Percentiles rank a stretch among this genome's conserved stretches.
Evolutionary conservation across 2,329 filamentous ascomycete species (phyloP).

Genomic region (Pyricularia pennisetigena): DNA sequence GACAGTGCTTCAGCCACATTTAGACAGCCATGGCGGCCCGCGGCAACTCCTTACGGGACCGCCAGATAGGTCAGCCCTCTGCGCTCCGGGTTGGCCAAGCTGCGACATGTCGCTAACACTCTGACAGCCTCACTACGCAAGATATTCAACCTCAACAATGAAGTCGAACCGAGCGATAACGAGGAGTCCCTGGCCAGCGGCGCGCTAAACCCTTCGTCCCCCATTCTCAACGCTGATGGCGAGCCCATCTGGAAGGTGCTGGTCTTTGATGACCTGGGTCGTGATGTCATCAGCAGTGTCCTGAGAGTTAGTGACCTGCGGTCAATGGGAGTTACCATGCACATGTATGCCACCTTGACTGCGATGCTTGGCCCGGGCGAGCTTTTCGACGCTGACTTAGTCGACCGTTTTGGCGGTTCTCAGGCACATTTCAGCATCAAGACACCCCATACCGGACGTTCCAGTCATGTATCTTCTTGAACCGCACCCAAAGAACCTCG

Average conservation of each 20-base stretch:
- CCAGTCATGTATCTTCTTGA: slow-evolving; percentile 96
- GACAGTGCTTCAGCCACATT: background rate
- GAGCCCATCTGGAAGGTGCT: slow-evolving; percentile 97
- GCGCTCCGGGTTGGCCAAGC: background rate
- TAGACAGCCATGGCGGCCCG: slow-evolving; percentile 30
- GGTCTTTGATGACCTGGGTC: slow-evolving; percentile 82
- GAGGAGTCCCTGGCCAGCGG: slow-evolving; percentile 57
- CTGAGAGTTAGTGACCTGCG: slow-evolving; percentile 87
- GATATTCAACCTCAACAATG: slow-evolving; percentile 80
- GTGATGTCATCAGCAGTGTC: slow-evolving; percentile 95
- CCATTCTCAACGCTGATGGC: slow-evolving; percentile 75
- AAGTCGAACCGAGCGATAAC: slow-evolving; percentile 45
- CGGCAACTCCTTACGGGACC: slow-evolving; percentile 37
- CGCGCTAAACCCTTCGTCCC: slow-evolving; percentile 57
- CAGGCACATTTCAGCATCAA: slow-evolving; percentile 69
- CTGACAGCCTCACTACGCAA: slow-evolving; percentile 77
- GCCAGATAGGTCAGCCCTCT: slow-evolving; percentile 33
- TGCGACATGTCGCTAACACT: background rate
- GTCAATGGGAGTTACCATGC: slow-evolving; percentile 91
- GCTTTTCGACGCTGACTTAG: background rate
- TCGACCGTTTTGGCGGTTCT: background rate
- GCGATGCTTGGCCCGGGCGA: background rate
- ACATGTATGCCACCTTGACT: slow-evolving; percentile 53
- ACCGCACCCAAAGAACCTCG: slow-evolving; percentile 70
- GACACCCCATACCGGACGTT: slow-evolving; percentile 91